phyloP scores from a whole-genome alignment of 768 basidiomycete genomes.

The Wakefieldia striispora region DNA sequence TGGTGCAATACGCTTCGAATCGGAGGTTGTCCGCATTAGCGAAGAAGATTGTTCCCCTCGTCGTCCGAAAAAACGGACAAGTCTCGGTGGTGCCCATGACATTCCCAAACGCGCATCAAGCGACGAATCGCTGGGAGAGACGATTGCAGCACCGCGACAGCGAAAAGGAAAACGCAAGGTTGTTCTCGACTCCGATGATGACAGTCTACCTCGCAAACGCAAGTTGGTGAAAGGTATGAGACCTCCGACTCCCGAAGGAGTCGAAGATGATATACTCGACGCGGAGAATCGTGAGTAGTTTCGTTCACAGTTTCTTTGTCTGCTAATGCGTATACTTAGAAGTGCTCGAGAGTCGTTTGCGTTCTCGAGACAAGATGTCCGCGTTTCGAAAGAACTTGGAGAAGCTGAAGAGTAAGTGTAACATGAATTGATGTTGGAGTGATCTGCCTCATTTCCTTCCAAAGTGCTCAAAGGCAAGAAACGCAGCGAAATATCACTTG shows the following conservation, averaged over 20 bases:
- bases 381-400: conserved; percentile 63
- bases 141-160: conserved; percentile 12
- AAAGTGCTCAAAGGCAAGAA: conserved; percentile 40
- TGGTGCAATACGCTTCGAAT: conserved; percentile 51
- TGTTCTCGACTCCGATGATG: conserved; percentile 36
- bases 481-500: conserved; percentile 34
- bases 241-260: conserved; percentile 42
- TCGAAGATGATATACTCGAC: conserved; percentile 39
- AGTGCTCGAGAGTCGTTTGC: conserved; percentile 63
- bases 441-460: conserved; percentile 1
- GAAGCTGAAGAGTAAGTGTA: conserved; percentile 54
- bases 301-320: background rate
- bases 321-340: conserved; percentile 35
- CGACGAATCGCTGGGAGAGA: conserved; percentile 25
- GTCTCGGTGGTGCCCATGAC: conserved; percentile 12
- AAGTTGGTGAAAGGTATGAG: conserved; percentile 44
- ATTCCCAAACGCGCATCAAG: conserved; percentile 12
- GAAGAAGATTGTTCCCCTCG: conserved; percentile 27
- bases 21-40: conserved; percentile 23
- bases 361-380: conserved; percentile 57
- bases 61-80: conserved; percentile 21
- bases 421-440: background rate
- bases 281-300: conserved; percentile 52
- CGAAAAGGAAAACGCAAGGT: conserved; percentile 20
- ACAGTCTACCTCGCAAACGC: conserved; percentile 34